Conservation (phyloP, 495 filamentous ascomycete genomes). For the Xeromyces bisporus region DNA sequence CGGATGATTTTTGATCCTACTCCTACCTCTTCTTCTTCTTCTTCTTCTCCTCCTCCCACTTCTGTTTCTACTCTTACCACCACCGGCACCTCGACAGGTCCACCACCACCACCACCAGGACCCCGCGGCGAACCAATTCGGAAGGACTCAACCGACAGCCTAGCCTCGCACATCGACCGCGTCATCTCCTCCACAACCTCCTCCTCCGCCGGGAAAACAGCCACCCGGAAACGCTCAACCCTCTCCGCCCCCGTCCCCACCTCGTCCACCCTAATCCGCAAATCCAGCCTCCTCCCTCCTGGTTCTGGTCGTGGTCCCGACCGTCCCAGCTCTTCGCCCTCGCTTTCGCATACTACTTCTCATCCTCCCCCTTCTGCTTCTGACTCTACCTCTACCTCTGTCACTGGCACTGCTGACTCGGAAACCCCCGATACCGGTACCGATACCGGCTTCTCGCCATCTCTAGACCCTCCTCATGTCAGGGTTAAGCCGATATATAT, state of each 20-base stretch:
- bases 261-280: slow-evolving; percentile 38
- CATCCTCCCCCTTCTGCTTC: not conserved
- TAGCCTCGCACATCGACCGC: slow-evolving; percentile 30
- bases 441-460: not conserved
- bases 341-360: not conserved
- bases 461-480: no score
- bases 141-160: slow-evolving; percentile 27
- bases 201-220: slow-evolving; percentile 19
- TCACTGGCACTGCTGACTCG: not conserved
- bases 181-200: slow-evolving; percentile 30
- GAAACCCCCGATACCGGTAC: not conserved
- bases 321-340: not conserved
- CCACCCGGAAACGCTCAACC: slow-evolving; percentile 20
- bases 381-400: not conserved
- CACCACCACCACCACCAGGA: slow-evolving; percentile 1
- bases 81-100: no score
- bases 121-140: slow-evolving; percentile 11
- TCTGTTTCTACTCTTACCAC: no score
- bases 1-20: not conserved
- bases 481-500: slow-evolving; percentile 62
- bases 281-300: slow-evolving; percentile 3
- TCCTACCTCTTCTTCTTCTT: no score
- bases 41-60: no score
- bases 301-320: no score
- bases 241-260: slow-evolving; percentile 31